phyloP scores from a whole-genome alignment of 2,329 filamentous ascomycete genomes.

The Diplodia sapinea region DNA sequence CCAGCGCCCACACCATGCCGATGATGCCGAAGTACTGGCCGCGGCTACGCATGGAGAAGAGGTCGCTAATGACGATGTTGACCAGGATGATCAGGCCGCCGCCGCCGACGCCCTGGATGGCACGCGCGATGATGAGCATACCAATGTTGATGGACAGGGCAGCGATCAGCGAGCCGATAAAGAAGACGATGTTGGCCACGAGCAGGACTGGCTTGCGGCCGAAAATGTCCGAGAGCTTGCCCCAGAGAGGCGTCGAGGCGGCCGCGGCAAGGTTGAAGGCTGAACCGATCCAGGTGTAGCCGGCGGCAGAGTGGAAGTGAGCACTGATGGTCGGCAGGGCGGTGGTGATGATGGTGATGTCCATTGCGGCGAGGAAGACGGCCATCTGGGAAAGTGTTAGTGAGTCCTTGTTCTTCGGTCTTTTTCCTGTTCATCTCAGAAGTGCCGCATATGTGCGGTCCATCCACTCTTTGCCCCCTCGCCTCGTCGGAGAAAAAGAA shows the following conservation, averaged over 20 bases:
- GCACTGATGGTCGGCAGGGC: conserved; percentile 65
- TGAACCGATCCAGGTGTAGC: conserved; percentile 61
- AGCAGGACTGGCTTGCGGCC: conserved; percentile 46
- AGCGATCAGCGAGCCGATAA: conserved; percentile 66
- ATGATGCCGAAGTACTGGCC: conserved; percentile 69
- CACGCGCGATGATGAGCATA: conserved; percentile 67
- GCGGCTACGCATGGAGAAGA: conserved; percentile 66
- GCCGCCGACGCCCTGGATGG: conserved; percentile 67
- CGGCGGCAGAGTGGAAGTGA: conserved; percentile 57
- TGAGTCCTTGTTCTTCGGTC: not conserved
- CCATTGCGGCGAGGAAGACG: conserved; percentile 65
- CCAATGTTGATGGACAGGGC: conserved; percentile 63
- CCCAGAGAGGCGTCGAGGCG: conserved; percentile 50
- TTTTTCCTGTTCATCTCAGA: not conserved
- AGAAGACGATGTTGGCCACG: conserved; percentile 57
- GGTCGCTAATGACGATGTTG: conserved; percentile 68
- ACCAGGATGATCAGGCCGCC: conserved; percentile 68
- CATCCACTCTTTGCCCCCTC: no score
- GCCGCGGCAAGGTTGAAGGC: conserved; percentile 48
- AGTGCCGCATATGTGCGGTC: no score
- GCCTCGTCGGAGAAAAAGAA: no score
- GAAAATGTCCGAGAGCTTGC: conserved; percentile 48
- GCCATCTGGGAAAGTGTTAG: conserved; percentile 51
- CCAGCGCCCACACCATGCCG: conserved; percentile 69
- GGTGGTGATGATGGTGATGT: conserved; percentile 68